Percentiles rank a stretch among this genome's conserved stretches.
phyloP scores from a whole-genome alignment of 805 yeast genomes.

The Wickerhamia fluorescens region DNA sequence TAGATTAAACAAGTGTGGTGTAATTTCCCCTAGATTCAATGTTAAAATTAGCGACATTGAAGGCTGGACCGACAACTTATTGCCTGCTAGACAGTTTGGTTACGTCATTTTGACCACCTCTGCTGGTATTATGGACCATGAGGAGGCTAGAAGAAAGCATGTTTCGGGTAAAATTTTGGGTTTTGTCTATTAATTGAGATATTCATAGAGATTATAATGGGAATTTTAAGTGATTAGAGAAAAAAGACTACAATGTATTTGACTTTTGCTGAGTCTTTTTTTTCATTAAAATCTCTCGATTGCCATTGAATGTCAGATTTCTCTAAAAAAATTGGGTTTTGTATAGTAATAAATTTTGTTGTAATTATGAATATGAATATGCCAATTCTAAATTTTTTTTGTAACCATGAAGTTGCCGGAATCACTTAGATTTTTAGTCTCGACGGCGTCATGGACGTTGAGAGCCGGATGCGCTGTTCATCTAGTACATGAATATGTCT shows the following conservation, averaged over 20 bases:
- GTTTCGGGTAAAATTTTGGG: slow-evolving; percentile 22
- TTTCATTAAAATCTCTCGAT: no score
- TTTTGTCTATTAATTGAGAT: slow-evolving; percentile 10
- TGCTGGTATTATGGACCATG: slow-evolving; percentile 24
- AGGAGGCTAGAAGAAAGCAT: slow-evolving; percentile 23
- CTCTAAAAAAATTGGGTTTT: no score
- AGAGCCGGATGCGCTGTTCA: slow-evolving; percentile 63
- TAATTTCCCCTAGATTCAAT: slow-evolving; percentile 21
- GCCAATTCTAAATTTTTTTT: no score
- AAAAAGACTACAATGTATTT: no score
- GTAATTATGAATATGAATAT: no score
- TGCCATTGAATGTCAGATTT: no score
- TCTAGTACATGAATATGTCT: slow-evolving; percentile 55
- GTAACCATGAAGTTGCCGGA: slow-evolving; percentile 5
- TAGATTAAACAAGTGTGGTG: slow-evolving; percentile 42
- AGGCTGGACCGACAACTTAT: slow-evolving; percentile 23
- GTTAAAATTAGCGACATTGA: slow-evolving; percentile 19
- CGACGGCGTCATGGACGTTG: slow-evolving; percentile 43
- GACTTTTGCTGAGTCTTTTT: no score
- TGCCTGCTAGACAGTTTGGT: slow-evolving; percentile 22
- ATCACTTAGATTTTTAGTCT: slow-evolving; percentile 19
- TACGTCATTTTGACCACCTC: slow-evolving; percentile 21
- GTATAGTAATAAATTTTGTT: no score
- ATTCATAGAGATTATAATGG: no score
- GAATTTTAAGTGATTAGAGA: no score